Base-by-base conservation (phyloP, 2,329 filamentous ascomycete genomes). In the Colletotrichum chrysophilum region DNA sequence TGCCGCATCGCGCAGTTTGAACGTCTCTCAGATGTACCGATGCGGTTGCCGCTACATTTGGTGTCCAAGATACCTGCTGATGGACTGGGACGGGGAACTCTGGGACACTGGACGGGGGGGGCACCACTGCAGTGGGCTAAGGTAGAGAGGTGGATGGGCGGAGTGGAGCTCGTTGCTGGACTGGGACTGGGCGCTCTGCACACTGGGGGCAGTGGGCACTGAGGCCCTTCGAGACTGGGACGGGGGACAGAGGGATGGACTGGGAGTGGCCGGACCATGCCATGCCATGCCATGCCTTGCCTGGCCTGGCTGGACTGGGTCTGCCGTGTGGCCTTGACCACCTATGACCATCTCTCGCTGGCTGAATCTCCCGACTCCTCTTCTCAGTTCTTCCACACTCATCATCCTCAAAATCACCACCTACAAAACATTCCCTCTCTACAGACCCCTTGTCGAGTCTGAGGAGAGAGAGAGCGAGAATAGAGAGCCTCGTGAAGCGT, bases 381-480 rank as follows among this genome's bases (percentile, higher is more conserved):
- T 75, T 76, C 61, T 73, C 74, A 67, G 60, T 75, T 72, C 72
- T 72, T 77, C 55, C 75, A 72, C 75, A 64, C 65, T 65, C 48
- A 28, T 64, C 73, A 28, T 64, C 58, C 73, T 67, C 67, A 67
- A 52, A 52, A 58, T 52, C 67, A 67, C 26, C 56, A 64, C 56
- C 70, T 62, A 73, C 67, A 61, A 58, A 64, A 56, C 43, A 64
- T 68, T 52, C 69, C 67, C 76, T 77, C 77, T 75, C 72, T 73
- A 69, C 68, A 71, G 71, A 21, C 70, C 68, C 72, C 36, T 74
- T 52, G 61, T 66, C 61, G 66, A 76, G 74, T 76, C 74, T 76
- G 74, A 74, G 62, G 74, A 76, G 74, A 73, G 74, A 76, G 75
- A 79, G 66, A 79, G 32, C 76, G 76, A 80, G 75, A 77, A 76